Conservation (phyloP, 371 early-diverging fungal species). For the Mortierella sp. region DNA sequence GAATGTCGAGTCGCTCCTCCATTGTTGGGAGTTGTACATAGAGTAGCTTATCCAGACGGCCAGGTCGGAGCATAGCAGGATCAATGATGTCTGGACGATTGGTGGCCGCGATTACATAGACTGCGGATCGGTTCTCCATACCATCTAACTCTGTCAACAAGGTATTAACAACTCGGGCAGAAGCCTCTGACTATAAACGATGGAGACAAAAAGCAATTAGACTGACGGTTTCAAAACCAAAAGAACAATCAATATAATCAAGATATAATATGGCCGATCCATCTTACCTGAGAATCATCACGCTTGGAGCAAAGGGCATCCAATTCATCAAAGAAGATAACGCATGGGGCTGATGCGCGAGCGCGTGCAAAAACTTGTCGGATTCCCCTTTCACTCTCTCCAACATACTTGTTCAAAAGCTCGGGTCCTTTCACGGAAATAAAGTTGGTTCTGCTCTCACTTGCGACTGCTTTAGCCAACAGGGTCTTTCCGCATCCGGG, state of each 20-base stretch:
- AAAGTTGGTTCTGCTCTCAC: slow-evolving; percentile 97
- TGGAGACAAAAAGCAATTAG: not conserved
- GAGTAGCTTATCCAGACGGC: slow-evolving; percentile 98
- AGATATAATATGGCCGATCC: slow-evolving; percentile 6
- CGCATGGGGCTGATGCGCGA: slow-evolving; percentile 94
- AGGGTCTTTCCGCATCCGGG: slow-evolving; percentile 99
- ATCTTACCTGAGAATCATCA: slow-evolving; percentile 81
- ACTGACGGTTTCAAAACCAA: slow-evolving; percentile 5
- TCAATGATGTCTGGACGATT: slow-evolving; percentile 99
- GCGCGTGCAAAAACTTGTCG: slow-evolving; percentile 99
- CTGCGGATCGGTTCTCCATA: slow-evolving; percentile 89
- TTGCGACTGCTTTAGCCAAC: slow-evolving; percentile 98
- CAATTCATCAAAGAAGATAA: slow-evolving; percentile 99
- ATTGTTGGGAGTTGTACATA: slow-evolving; percentile 95
- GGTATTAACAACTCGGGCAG: slow-evolving; percentile 98
- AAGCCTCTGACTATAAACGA: slow-evolving; percentile 78
- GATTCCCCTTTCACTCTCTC: slow-evolving; percentile 98
- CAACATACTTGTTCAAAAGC: slow-evolving; percentile 99
- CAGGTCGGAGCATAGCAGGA: slow-evolving; percentile 98
- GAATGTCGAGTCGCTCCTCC: slow-evolving; percentile 89
- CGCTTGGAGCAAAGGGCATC: slow-evolving; percentile 93
- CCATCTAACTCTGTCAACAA: slow-evolving; percentile 99
- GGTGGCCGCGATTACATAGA: slow-evolving; percentile 99
- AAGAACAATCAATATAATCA: not conserved
- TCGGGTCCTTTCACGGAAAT: slow-evolving; percentile 99